A percentile compares a stretch with the other conserved stretches of the same genome.
phyloP scores from a whole-genome alignment of 2,329 filamentous ascomycete genomes.

The Colletotrichum higginsianum region DNA sequence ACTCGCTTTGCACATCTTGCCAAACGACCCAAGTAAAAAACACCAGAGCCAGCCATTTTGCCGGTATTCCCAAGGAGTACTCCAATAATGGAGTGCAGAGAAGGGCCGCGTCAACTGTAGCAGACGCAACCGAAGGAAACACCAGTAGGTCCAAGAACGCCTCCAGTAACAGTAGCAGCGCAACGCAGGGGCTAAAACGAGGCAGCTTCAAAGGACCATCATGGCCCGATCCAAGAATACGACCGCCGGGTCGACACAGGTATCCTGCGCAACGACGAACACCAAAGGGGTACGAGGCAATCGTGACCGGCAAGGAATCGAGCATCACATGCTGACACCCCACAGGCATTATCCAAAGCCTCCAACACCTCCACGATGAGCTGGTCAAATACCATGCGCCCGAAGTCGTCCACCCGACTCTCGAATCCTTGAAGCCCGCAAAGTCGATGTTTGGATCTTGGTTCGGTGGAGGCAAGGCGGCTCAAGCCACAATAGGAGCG shows the following conservation, averaged over 20 bases:
- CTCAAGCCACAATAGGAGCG: slow-evolving; percentile 57
- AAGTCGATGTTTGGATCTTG: slow-evolving; percentile 72
- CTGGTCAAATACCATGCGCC: slow-evolving; percentile 81
- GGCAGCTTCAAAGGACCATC: slow-evolving; percentile 48
- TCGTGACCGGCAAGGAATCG: neutral
- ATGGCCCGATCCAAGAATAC: slow-evolving; percentile 90
- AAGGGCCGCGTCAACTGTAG: slow-evolving; percentile 38
- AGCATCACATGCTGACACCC: slow-evolving; percentile 28
- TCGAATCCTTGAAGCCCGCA: slow-evolving; percentile 75
- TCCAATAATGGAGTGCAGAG: slow-evolving; percentile 18
- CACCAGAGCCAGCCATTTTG: neutral
- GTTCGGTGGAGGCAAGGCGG: slow-evolving; percentile 66
- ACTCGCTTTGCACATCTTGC: slow-evolving; percentile 26
- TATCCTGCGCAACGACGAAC: slow-evolving; percentile 85
- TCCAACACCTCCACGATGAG: slow-evolving; percentile 91
- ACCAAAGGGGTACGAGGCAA: slow-evolving; percentile 81
- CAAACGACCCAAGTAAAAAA: slow-evolving; percentile 3
- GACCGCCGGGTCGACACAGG: slow-evolving; percentile 83
- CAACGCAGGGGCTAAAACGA: slow-evolving; percentile 20
- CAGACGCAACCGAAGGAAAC: slow-evolving; percentile 32
- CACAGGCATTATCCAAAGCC: slow-evolving; percentile 85
- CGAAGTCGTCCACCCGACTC: slow-evolving; percentile 80
- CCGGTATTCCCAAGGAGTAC: neutral
- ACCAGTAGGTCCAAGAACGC: slow-evolving; percentile 13
- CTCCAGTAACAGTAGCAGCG: neutral